A percentile compares a stretch with the other conserved stretches of the same genome.
phyloP scores from a whole-genome alignment of 2,329 filamentous ascomycete genomes.

The Chalara sp. region DNA sequence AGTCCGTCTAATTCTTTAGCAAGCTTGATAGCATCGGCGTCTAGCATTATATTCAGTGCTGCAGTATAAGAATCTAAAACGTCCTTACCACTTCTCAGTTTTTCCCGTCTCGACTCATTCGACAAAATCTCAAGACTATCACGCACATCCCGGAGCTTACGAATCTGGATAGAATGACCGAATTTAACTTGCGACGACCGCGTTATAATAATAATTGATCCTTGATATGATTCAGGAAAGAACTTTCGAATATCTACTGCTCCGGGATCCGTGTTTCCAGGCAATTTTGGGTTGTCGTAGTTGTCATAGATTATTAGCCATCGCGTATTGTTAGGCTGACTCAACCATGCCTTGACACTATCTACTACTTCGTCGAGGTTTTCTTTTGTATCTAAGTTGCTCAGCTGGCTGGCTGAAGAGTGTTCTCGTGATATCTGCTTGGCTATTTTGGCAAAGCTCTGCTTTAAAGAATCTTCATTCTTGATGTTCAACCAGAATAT shows the following conservation, averaged over 20 bases:
- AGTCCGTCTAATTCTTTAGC: conserved; percentile 31
- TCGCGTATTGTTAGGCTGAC: neutral
- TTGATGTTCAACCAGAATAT: conserved; percentile 11
- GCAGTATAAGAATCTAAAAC: neutral
- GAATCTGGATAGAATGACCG: conserved; percentile 1
- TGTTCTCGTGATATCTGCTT: conserved; percentile 2
- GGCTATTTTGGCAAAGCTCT: conserved; percentile 17
- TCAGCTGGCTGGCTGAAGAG: neutral
- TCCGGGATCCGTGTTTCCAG: neutral
- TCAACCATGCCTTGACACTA: conserved; percentile 7
- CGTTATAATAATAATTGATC: neutral
- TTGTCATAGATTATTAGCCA: neutral
- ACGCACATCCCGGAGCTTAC: conserved; percentile 1
- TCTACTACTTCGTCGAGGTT: neutral
- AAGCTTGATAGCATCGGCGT: conserved; percentile 7
- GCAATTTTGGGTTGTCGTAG: neutral
- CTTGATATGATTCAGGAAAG: conserved; percentile 5
- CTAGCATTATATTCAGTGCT: conserved; percentile 1
- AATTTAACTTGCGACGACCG: neutral
- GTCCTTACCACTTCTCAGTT: conserved; percentile 2
- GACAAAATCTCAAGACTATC: conserved; percentile 6
- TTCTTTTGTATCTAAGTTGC: neutral
- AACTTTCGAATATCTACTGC: conserved; percentile 4
- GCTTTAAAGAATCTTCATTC: conserved; percentile 16
- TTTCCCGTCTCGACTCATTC: conserved; percentile 2